Conservation (phyloP, 768 basidiomycete species). For the Kwoniella sp. region DNA sequence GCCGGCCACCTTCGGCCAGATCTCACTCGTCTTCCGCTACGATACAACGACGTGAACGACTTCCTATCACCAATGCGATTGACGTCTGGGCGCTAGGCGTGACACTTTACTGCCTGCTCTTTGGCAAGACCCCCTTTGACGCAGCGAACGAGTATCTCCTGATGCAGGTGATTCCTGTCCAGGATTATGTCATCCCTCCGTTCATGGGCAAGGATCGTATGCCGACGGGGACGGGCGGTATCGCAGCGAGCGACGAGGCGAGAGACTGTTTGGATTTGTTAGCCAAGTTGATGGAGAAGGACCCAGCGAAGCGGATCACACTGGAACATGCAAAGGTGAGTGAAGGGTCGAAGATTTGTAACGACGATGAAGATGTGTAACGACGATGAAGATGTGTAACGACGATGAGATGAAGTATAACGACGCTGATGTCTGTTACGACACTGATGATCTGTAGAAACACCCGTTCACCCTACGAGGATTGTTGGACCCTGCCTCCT, state of each 20-base stretch:
- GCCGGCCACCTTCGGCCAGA: conserved; percentile 25
- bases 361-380: not conserved
- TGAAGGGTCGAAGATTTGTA: not conserved
- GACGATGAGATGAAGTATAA: too few relatives aligned
- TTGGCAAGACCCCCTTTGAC: conserved; percentile 79
- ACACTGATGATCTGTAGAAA: too few relatives aligned
- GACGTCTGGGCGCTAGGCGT: conserved; percentile 98
- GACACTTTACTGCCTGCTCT: conserved; percentile 90
- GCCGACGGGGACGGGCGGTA: conserved; percentile 63
- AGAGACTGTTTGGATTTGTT: conserved; percentile 70
- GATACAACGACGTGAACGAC: conserved; percentile 33
- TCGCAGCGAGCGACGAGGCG: conserved; percentile 60
- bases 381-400: not conserved
- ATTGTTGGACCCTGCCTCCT: conserved; percentile 66
- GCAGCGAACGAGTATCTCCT: conserved; percentile 72
- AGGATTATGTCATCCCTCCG: conserved; percentile 69
- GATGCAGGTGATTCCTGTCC: conserved; percentile 74
- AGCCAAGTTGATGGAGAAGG: conserved; percentile 78
- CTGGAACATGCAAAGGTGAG: conserved; percentile 80
- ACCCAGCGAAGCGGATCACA: conserved; percentile 70
- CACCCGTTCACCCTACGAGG: conserved; percentile 61
- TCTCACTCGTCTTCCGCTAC: conserved; percentile 38
- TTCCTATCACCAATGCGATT: conserved; percentile 82
- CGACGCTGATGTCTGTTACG: too few relatives aligned
- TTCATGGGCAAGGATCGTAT: conserved; percentile 73